These are phyloP conservation scores for Begonia fuchsioides DNA, from an alignment of 306 rosid species.

Conservation along the genomic window DNA sequence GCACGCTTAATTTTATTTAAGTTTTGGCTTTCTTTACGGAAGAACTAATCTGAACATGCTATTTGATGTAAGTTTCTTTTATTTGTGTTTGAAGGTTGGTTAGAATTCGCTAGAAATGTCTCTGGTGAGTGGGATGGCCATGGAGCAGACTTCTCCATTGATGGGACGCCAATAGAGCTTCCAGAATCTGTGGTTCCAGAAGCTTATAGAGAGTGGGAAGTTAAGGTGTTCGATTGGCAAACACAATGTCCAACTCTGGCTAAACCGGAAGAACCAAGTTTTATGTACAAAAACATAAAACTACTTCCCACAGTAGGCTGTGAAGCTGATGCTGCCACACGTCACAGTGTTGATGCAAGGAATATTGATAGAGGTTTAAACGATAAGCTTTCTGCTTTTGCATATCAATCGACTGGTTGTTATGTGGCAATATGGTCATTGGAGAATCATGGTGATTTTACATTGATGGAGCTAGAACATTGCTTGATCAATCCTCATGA, in stretches of 20 bases:
- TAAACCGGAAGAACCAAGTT: constrained; percentile 29
- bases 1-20: no score
- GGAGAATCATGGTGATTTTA: constrained; percentile 18
- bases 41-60: background rate
- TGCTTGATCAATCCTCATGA: constrained; percentile 80
- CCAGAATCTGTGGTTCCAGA: constrained; percentile 85
- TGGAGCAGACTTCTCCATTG: constrained; percentile 70
- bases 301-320: constrained; percentile 94
- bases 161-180: constrained; percentile 60
- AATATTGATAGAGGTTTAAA: constrained; percentile 26
- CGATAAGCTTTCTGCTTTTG: constrained; percentile 39
- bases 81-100: constrained; percentile 40
- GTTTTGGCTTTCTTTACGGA: no score
- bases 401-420: constrained; percentile 66
- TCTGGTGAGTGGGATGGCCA: constrained; percentile 98
- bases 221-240: constrained; percentile 90
- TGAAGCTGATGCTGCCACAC: constrained; percentile 91
- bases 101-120: constrained; percentile 56
- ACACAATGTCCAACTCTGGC: constrained; percentile 97
- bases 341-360: constrained; percentile 47
- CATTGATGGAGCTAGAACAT: constrained; percentile 58
- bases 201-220: constrained; percentile 91
- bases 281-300: constrained; percentile 49
- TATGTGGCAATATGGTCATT: constrained; percentile 62
- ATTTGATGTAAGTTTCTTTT: constrained; percentile 1